Evolutionary conservation across 2,329 filamentous ascomycete genomes (phyloP).

Genomic region (Stachybotrys chartarum): DNA sequence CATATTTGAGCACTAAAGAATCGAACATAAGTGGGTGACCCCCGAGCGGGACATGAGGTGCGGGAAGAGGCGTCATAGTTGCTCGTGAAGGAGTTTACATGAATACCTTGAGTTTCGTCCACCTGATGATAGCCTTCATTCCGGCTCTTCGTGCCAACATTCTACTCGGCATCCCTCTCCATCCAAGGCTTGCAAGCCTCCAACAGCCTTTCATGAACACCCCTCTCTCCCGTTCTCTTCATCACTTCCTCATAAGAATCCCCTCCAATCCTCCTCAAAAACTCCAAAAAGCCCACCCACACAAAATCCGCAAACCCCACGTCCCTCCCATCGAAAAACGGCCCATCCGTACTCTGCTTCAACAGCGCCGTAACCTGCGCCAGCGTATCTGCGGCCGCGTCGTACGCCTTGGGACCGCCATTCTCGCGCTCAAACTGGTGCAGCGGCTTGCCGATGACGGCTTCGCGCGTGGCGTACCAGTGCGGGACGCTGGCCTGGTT

Average conservation of each 20-base stretch:
- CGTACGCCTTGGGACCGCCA: slow-evolving; percentile 45
- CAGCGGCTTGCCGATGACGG: slow-evolving; percentile 36
- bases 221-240: slow-evolving; percentile 26
- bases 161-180: slow-evolving; percentile 28
- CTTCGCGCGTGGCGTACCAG: slow-evolving; percentile 45
- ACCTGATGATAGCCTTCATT: neutral
- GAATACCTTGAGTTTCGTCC: too few relatives aligned
- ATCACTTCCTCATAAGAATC: slow-evolving; percentile 27
- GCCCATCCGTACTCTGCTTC: slow-evolving; percentile 47
- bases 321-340: slow-evolving; percentile 52
- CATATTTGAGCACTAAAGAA: neutral
- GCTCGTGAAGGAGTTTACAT: too few relatives aligned
- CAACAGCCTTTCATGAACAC: slow-evolving; percentile 30
- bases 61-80: too few relatives aligned
- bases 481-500: slow-evolving; percentile 42
- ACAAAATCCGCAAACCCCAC: slow-evolving; percentile 52
- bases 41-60: too few relatives aligned
- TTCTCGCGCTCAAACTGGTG: slow-evolving; percentile 37
- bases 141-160: neutral
- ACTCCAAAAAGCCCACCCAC: slow-evolving; percentile 41
- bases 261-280: slow-evolving; percentile 25
- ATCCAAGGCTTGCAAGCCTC: slow-evolving; percentile 32
- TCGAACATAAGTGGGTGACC: too few relatives aligned
- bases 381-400: slow-evolving; percentile 28
- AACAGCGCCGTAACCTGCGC: slow-evolving; percentile 35